Base-by-base conservation (phyloP, 1,284 basidiomycete species). In the Gymnopus androsaceus region DNA sequence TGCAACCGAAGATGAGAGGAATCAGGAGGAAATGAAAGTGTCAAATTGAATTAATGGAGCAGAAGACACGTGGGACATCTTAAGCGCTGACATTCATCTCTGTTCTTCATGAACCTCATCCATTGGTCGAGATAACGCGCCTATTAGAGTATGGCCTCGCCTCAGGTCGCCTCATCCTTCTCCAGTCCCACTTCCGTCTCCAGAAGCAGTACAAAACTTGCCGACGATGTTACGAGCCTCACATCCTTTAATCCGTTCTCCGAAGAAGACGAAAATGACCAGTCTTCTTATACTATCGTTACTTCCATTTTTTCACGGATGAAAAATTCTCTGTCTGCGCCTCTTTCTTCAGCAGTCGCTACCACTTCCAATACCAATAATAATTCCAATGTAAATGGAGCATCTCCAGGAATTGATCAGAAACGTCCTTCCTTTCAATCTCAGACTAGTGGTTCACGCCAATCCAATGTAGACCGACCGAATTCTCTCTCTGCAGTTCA, bases 241-340 rank as follows among this genome's bases (percentile, higher is more conserved):
- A 92, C 90, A 27, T 89, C 88, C 47, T 90, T 87, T 76, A 92
- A 92, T 67, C 90, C 90, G 12, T 92, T 92, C 75, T 84, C 87
- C 12, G 89, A 92, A 66, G 90, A 92, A 69, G 90, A 92, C 67
- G 90, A 92, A 69, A 82, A 88, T 66, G 90, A 92, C 62, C 86
- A 89, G 63, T 88, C 89, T 7, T 90, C 88, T 12, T 91, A 90
- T 67, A 84, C 88, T 2, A 76, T 92, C 55, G 87, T 92, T 57
- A 83, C 87, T 2, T 89, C 88, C 19, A 73, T 92, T 17, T 80
- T 92, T 54, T 89, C 86, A 34, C 83, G 84, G 61, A 80, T 92
- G 75, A 91, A 88, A 76, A 90, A 80, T 64, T 87, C 87, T 11
- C 76, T 92, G 21, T 76, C 86, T 34, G 80, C 81, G 0, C 87